Percentiles rank a stretch among this genome's conserved stretches.
phyloP scores from a whole-genome alignment of 139 green algal genomes.

The Pleodorina starrii region DNA sequence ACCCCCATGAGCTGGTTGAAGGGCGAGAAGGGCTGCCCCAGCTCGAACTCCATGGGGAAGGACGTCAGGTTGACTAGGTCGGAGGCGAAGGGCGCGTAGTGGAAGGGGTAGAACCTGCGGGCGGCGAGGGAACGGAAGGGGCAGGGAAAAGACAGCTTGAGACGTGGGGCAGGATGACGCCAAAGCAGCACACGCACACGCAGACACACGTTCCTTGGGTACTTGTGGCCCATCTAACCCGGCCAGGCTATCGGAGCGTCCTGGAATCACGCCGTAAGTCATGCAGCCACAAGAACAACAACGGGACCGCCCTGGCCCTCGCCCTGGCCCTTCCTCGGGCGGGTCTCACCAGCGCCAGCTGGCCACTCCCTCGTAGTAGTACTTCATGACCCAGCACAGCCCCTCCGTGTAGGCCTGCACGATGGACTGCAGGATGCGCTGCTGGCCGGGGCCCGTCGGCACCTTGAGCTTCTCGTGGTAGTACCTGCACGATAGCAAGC shows the following conservation, averaged over 20 bases:
- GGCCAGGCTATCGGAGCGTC: too few relatives aligned
- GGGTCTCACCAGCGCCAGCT: slow-evolving; percentile 79
- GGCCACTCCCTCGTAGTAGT: slow-evolving; percentile 91
- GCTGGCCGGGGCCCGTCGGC: slow-evolving; percentile 42
- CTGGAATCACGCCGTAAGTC: too few relatives aligned
- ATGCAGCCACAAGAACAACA: too few relatives aligned
- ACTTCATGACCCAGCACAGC: slow-evolving; percentile 97
- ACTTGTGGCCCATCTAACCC: too few relatives aligned
- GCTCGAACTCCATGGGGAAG: slow-evolving; percentile 52
- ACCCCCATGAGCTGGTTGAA: slow-evolving; percentile 99
- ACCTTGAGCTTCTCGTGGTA: slow-evolving; percentile 71
- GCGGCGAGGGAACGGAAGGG: slow-evolving; percentile 50
- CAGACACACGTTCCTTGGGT: too few relatives aligned
- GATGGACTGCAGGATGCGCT: slow-evolving; percentile 66
- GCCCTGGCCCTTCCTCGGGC: too few relatives aligned
- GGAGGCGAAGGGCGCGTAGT: slow-evolving; percentile 99
- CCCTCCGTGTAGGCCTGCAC: slow-evolving; percentile 93
- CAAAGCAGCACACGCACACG: too few relatives aligned
- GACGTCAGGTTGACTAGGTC: slow-evolving; percentile 80
- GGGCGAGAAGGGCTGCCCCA: slow-evolving; percentile 93
- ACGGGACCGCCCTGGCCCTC: too few relatives aligned
- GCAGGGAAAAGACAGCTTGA: not conserved
- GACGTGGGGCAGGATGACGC: too few relatives aligned
- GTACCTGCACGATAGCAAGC: too few relatives aligned
- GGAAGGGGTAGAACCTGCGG: slow-evolving; percentile 94